Base-by-base conservation (phyloP, 2,329 filamentous ascomycete genomes). In the Pyrenochaeta sp. region DNA sequence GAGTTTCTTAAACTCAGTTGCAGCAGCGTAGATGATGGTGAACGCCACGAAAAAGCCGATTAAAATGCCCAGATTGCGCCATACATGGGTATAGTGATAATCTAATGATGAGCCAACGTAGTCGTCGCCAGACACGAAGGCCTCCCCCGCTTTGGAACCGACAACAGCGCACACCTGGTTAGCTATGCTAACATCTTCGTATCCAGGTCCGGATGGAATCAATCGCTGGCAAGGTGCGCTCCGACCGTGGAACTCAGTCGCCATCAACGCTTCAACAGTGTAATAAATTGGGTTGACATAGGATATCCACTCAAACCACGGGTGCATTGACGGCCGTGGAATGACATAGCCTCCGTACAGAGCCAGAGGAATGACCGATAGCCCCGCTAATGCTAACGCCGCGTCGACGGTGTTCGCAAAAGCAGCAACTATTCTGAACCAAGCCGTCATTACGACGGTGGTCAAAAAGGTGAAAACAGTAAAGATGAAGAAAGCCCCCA, bases 401-500 rank as follows among this genome's bases (percentile, higher is more conserved):
- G 19, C 19, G 19, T 19, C 19, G 19, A 19, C 19, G 19, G 19
- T 19, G 19, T 19, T 19, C 19, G 19, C 19, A 19, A 19, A 19
- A 19, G 19, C 19, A 19, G 19, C 19, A 19, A 19, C 19, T 19
- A 19, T 19, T 19, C 19, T 19, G 19, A 19, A 19, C 19, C 19
- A 19, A 19, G 19, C 19, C 19, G 19, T 19, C 19, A 19, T 19
- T 19, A 19, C 19, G 19, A 19, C 19, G 19, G 19, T 53, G 8
- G 50, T 47, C 15, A 40, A 4, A 12, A 46, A 53, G 1, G 32
- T 47, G 67, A 92, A 84, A 50, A 96, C 80, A 59, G 91, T 76
- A 83, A 90, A 95, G 77, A 90, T 88, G 81, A 96, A 96, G 81
- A 93, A 96, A 0, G 88, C 78, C 0, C 87, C 89, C 0, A 90